Evolutionary conservation across 768 basidiomycete species (phyloP).

Genomic region (Termitomyces sp.): DNA sequence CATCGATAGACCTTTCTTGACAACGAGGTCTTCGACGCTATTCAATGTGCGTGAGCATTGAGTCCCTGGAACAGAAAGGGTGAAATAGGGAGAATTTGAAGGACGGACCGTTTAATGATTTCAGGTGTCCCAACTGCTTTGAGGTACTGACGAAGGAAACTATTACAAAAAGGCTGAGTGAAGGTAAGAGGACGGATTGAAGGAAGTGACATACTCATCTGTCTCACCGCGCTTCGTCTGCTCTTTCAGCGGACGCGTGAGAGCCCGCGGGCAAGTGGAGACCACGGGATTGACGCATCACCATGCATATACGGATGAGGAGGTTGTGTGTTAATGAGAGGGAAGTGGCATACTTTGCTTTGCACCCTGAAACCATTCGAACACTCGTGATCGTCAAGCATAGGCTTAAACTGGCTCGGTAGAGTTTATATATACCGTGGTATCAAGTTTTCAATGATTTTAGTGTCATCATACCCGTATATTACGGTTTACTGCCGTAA

Average conservation of each 20-base stretch:
- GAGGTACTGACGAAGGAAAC: constrained; percentile 19
- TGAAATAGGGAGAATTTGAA: too few relatives aligned
- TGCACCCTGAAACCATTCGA: too few relatives aligned
- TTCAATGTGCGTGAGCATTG: background rate
- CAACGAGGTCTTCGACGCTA: constrained; percentile 53
- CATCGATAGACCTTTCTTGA: constrained; percentile 47
- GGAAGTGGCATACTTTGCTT: too few relatives aligned
- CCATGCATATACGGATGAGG: constrained; percentile 16
- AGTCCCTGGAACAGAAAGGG: background rate
- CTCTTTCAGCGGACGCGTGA: constrained; percentile 33
- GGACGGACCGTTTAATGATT: constrained; percentile 30
- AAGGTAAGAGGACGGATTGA: too few relatives aligned
- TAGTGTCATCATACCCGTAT: too few relatives aligned
- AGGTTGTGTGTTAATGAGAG: too few relatives aligned
- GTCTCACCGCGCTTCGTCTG: constrained; percentile 33
- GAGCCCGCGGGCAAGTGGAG: constrained; percentile 47
- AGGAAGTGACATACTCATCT: constrained; percentile 24
- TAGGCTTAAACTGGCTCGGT: too few relatives aligned
- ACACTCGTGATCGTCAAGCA: too few relatives aligned
- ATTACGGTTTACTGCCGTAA: too few relatives aligned
- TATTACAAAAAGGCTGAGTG: background rate
- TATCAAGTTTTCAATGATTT: too few relatives aligned
- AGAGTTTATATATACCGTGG: too few relatives aligned
- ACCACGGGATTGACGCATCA: constrained; percentile 56
- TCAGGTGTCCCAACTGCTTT: constrained; percentile 22